Base-by-base conservation (phyloP, 805 yeast species). In the Monosporozyma aquatica region DNA sequence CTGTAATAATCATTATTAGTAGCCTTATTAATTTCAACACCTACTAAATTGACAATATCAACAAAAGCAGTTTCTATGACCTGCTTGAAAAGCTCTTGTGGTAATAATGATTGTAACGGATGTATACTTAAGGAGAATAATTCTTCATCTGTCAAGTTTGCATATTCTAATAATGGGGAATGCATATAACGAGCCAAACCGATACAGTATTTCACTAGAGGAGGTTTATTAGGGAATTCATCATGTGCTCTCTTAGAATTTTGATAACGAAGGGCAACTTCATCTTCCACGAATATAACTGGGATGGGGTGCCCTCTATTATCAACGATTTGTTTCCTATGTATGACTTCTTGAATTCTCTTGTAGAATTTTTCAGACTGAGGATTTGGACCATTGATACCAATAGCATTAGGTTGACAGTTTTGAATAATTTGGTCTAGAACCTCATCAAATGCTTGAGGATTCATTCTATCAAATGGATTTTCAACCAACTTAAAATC, bases 11-110 rank as follows among this genome's bases (percentile, higher is more conserved):
- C 69, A 33, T 60, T 61, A 43, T 83, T 84, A 5, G 87, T 80
- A 6, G 96, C 95, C 48, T 82, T 89, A 54, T 92, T 90, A 54
- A 92, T 80, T 51, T 90, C 96, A 22, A 90, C 84, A 56, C 99
- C 98, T 41, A 85, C 95, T 68, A 86, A 68, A 60, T 90, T 87
- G 11, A 85, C 84, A 46, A 82, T 78, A 64, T 92, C 98, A 37
- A 92, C 97, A 57, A 86, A 81, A 1, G 82, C 84, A 3, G 90
- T 71, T 45, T 84, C 90, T 43, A 85, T 61, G 1, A 92, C 83
- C 46, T 76, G 79, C 41, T 63, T 59, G 21, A 90, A 68, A 37
- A 68, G 64, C 38, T 84, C 94, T 26, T 67, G 70, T 2, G 87
- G 69, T 28, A 92, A 65, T 41, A 87, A 66, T 18, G 72, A 68